Base-by-base conservation (phyloP, 1,284 basidiomycete genomes). In the Cutaneotrichosporon sp. region DNA sequence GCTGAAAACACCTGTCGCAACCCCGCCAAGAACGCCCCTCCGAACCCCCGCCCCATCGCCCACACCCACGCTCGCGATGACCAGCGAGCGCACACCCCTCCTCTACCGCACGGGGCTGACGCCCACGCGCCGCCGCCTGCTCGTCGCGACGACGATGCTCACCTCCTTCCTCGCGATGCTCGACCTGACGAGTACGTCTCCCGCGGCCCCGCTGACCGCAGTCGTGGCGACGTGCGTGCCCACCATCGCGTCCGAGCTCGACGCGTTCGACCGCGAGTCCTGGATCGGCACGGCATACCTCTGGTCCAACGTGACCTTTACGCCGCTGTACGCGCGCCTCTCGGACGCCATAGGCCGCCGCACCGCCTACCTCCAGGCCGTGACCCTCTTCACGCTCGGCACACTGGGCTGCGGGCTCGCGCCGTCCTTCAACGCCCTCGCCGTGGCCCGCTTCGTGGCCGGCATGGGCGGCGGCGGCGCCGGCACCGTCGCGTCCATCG, bases 341-440 rank as follows among this genome's bases (percentile, higher is more conserved):
- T 86, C 89, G 59, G 92, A 95, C 79, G 90, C 94, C 64, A 79
- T 95, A 65, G 92, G 92, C 11, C 85, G 92, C 47, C 89, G 89
- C 76, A 88, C 88, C 51, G 89, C 80, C 9, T 75, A 77, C 53
- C 81, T 94, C 66, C 81, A 90, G 50, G 92, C 87, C 4, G 45
- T 71, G 3, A 11, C 55, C 13, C 58, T 73, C 3, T 73, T 73
- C 65, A 70, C 69, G 7, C 3, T 68, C 24, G 72, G 70, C 20
- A 73, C 70, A 13, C 43, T 62, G 8, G 47, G 59, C 4, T 72
- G 70, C 50, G 67, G 63, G 4, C 22, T 64, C 16, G 67, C 70
- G 1, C 66, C 66, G 1, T 46, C n/a, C 13, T 63, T 72, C 29
- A 36, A 11, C 1, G 11, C 36, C 2, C 61, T 72, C 4, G 54